Base-by-base conservation (phyloP, 2,329 filamentous ascomycete genomes). In the Sporothrix sp. region DNA sequence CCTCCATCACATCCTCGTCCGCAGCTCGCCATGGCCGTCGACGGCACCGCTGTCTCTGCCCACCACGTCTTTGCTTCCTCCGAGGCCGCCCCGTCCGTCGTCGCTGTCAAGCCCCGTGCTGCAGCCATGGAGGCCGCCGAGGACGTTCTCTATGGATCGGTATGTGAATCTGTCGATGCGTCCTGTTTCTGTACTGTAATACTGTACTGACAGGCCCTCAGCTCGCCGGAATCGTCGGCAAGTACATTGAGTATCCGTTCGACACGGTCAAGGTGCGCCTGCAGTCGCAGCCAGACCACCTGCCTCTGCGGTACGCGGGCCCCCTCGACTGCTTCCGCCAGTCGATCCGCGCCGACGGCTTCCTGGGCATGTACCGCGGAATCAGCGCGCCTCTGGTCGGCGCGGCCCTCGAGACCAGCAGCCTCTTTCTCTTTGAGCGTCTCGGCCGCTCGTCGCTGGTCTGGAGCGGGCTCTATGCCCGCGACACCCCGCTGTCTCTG, bases 231-330 rank as follows among this genome's bases (percentile, higher is more conserved):
- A 80, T 94, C 53, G 82, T 87, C 32, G 91, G 91, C 56, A 98
- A 97, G 72, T 87, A 91, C 66, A 91, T 98, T 63, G 93, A 98
- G 66, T 98, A 96, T 65, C 93, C 93, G 21, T 98, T 98, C 69
- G 93, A 98, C 69, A 98, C 93, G 0, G 84, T 98, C 66, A 98
- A 98, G 70, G 93, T 98, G 54, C 86, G 93, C 36, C 79, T 98
- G 10, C 93, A 98, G 66, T 93, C 91, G n/a, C 91, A 97, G 66
- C 87, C 89, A 30, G 85, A 91, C 65, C 80, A 84, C 60, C 74
- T 88, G 2, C 89, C 88, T 14, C 78, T 90, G 18, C 82, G 79
- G 54, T 97, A 96, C 67, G 81, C 71, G 6, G 93, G 93, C 0
- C 91, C 93, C 0, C 62, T 96, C 56, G 93, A 98, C 69, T 97